These are phyloP conservation scores for Craspedostauros australis DNA, from an alignment of 108 stramenopile genomes.

Conservation along the genomic window DNA sequence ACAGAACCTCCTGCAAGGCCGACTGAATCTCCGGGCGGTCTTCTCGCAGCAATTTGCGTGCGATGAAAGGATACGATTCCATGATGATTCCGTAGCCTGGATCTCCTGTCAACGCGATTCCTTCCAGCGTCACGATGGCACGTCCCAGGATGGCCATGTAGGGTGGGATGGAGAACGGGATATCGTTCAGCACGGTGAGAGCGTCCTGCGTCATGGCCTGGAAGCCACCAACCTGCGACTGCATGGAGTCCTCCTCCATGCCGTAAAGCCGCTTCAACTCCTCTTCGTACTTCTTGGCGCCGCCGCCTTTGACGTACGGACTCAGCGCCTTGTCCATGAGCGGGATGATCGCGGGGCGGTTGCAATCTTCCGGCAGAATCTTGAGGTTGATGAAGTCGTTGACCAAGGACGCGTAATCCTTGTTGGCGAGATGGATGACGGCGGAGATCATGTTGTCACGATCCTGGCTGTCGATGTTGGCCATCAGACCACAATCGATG, in stretches of 20 bases:
- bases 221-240: slow-evolving; percentile 76
- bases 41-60: slow-evolving; percentile 72
- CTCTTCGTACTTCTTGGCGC: slow-evolving; percentile 85
- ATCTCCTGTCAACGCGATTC: slow-evolving; percentile 80
- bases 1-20: slow-evolving; percentile 81
- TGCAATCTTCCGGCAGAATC: slow-evolving; percentile 73
- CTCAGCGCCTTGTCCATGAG: slow-evolving; percentile 90
- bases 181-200: slow-evolving; percentile 81
- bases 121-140: slow-evolving; percentile 89
- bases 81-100: slow-evolving; percentile 84
- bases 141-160: slow-evolving; percentile 78
- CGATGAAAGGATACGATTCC: slow-evolving; percentile 87
- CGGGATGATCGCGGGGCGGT: slow-evolving; percentile 74
- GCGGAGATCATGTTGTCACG: slow-evolving; percentile 81
- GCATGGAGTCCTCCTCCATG: slow-evolving; percentile 66
- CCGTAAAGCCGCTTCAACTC: slow-evolving; percentile 76
- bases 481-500: slow-evolving; percentile 89
- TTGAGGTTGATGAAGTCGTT: slow-evolving; percentile 83
- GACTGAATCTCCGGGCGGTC: slow-evolving; percentile 74
- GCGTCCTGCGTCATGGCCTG: slow-evolving; percentile 82
- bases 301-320: slow-evolving; percentile 88
- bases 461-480: slow-evolving; percentile 56
- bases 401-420: slow-evolving; percentile 80
- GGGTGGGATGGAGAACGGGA: slow-evolving; percentile 85
- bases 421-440: slow-evolving; percentile 87